Percentiles rank a stretch among this genome's conserved stretches.
Evolutionary conservation across 345 rosid species (phyloP).

Genomic region (Rhodamnia argentea): DNA sequence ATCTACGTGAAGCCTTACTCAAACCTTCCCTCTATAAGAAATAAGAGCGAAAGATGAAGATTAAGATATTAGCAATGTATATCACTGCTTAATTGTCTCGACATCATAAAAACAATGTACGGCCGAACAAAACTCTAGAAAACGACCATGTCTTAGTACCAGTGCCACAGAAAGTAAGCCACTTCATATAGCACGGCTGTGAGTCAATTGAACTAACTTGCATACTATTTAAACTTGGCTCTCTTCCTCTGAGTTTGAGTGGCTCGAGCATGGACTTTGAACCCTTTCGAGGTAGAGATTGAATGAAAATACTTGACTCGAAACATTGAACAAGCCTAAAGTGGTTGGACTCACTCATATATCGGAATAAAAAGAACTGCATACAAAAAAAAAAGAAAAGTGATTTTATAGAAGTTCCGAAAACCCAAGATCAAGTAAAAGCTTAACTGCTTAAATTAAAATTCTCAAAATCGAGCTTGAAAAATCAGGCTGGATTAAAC

Average conservation of each 20-base stretch:
- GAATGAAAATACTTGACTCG: neutral
- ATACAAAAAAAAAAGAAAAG: neutral
- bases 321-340: neutral
- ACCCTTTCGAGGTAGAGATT: neutral
- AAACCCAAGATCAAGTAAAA: neutral
- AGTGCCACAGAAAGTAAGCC: neutral
- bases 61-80: neutral
- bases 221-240: neutral
- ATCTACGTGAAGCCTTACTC: neutral
- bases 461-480: neutral
- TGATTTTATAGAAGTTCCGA: neutral
- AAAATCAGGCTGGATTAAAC: neutral
- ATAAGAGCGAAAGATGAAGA: neutral
- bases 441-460: neutral
- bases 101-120: neutral
- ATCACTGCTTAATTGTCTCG: neutral
- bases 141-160: neutral
- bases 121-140: too few species aligned
- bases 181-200: neutral
- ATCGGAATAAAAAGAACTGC: neutral
- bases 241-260: neutral
- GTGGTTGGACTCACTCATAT: neutral
- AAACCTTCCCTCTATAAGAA: neutral
- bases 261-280: neutral
- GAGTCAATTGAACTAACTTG: neutral